Conservation (phyloP, 2,329 filamentous ascomycete genomes). For the Alternaria sp. region DNA sequence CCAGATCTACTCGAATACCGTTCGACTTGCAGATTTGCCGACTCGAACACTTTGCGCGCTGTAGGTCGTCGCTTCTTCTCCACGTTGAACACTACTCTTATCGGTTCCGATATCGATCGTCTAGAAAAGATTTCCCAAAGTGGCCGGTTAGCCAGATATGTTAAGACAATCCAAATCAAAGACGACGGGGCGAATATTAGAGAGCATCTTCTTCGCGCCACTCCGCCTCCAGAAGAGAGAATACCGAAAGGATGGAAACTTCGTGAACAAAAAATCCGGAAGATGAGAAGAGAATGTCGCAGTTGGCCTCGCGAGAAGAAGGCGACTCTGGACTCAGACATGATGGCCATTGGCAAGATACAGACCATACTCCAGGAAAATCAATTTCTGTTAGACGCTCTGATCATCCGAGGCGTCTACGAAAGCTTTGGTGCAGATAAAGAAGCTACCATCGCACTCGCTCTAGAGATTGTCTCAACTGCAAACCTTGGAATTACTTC, state of each 20-base stretch:
- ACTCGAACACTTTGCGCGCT: not conserved
- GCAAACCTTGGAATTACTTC: not conserved
- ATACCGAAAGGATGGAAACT: not conserved
- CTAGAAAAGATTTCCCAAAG: not conserved
- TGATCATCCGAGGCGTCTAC: not conserved
- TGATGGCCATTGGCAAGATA: not conserved
- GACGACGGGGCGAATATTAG: not conserved
- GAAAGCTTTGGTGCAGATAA: not conserved
- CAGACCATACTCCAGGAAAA: not conserved
- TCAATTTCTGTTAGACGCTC: not conserved
- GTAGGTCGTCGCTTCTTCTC: not conserved
- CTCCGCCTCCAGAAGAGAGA: too few relatives aligned
- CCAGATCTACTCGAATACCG: too few relatives aligned
- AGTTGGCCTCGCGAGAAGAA: not conserved
- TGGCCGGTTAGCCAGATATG: not conserved
- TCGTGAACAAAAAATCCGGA: not conserved
- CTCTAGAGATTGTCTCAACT: not conserved
- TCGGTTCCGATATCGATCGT: not conserved
- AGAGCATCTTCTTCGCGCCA: not conserved
- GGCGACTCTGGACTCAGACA: not conserved
- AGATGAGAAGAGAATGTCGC: not conserved
- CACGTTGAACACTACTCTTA: not conserved
- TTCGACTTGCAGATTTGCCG: not conserved
- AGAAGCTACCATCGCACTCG: not conserved
- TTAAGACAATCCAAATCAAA: not conserved